Conservation (phyloP, 2,329 filamentous ascomycete species). For the Sporothrix curviconia region DNA sequence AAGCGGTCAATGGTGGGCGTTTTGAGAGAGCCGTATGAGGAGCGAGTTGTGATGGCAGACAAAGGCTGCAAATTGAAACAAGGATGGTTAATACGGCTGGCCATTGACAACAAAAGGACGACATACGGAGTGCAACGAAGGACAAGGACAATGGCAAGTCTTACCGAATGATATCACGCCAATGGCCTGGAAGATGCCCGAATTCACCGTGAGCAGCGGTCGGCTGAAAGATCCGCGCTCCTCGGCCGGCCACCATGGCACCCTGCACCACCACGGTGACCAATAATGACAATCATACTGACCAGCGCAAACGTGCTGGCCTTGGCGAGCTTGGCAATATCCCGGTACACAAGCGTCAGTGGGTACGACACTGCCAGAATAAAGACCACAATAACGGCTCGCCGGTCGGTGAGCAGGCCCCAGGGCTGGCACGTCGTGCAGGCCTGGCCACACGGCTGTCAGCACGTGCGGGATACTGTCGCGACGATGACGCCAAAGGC, state of each 20-base stretch:
- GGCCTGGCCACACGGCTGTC: slow-evolving; percentile 69
- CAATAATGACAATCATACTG: slow-evolving; percentile 88
- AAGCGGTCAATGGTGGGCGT: slow-evolving; percentile 96
- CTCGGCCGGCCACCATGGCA: slow-evolving; percentile 62
- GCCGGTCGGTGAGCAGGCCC: slow-evolving; percentile 75
- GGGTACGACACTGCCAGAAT: slow-evolving; percentile 82
- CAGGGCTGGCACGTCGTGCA: slow-evolving; percentile 67
- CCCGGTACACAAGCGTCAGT: slow-evolving; percentile 84
- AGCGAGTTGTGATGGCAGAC: slow-evolving; percentile 90
- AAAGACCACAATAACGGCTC: slow-evolving; percentile 82
- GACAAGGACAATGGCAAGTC: too few relatives aligned
- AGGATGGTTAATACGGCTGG: neutral
- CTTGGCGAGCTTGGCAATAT: slow-evolving; percentile 97
- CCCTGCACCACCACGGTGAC: slow-evolving; percentile 82
- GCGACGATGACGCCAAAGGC: slow-evolving; percentile 94
- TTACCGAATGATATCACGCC: slow-evolving; percentile 95
- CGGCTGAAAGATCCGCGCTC: slow-evolving; percentile 64
- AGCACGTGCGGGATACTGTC: slow-evolving; percentile 93
- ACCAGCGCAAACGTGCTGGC: slow-evolving; percentile 87
- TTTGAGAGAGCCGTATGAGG: slow-evolving; percentile 88
- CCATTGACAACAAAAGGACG: too few relatives aligned
- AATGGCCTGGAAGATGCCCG: slow-evolving; percentile 88
- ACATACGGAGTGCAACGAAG: too few relatives aligned
- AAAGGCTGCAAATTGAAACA: slow-evolving; percentile 52
- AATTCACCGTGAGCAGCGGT: slow-evolving; percentile 69